Evolutionary conservation across 1,284 basidiomycete species (phyloP).

Genomic region (Trichosporon coremiiforme): DNA sequence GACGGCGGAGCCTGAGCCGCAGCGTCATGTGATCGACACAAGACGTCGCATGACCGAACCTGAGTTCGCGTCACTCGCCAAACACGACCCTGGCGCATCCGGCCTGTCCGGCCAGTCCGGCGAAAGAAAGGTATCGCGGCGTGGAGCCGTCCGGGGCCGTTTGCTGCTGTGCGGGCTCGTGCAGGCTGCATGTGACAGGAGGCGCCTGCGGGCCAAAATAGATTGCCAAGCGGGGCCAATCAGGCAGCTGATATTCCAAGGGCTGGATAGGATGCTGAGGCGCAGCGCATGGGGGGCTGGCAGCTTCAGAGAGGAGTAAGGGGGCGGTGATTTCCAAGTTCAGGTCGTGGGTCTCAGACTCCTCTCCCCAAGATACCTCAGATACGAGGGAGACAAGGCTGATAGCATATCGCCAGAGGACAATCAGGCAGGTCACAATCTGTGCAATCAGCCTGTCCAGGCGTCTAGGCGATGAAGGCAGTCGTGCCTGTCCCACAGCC

Average conservation of each 20-base stretch:
- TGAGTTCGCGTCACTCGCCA: background rate
- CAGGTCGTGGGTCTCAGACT: background rate
- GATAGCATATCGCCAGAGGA: background rate
- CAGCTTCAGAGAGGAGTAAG: background rate
- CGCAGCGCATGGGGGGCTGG: background rate
- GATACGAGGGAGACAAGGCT: background rate
- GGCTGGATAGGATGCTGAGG: background rate
- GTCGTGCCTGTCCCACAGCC: background rate
- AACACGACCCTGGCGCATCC: background rate
- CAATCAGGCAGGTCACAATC: background rate
- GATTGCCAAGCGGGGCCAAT: slow-evolving; percentile 9
- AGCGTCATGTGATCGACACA: slow-evolving; percentile 2
- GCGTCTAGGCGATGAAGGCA: background rate
- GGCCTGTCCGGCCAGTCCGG: background rate
- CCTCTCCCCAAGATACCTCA: background rate
- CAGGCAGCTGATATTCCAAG: background rate
- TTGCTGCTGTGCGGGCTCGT: background rate
- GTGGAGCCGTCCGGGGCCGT: background rate
- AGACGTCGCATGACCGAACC: background rate
- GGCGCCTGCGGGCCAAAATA: background rate
- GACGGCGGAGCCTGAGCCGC: background rate
- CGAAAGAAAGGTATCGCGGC: background rate
- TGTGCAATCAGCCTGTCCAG: background rate
- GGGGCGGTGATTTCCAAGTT: background rate
- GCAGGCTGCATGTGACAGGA: background rate